Evolutionary conservation across 192 early-diverging fungal genomes (phyloP).

Genomic region (Entomortierella parvispora): DNA sequence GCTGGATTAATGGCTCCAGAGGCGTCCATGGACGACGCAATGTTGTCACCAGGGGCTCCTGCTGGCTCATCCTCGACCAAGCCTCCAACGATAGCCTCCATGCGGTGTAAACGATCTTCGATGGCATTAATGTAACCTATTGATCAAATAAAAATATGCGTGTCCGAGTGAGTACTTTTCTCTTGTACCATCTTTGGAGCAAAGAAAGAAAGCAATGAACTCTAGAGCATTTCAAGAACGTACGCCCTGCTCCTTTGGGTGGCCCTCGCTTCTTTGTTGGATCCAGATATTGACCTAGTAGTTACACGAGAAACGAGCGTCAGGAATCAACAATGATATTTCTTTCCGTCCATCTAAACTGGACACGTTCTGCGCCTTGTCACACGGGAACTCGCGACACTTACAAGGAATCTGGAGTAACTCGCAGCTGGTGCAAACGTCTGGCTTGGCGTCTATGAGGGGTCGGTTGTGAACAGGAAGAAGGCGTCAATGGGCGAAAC

Average conservation of each 20-base stretch:
- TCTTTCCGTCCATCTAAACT: background rate
- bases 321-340: background rate
- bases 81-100: slow-evolving; percentile 70
- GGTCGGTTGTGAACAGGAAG: too few relatives aligned
- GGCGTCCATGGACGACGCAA: background rate
- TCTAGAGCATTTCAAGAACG: background rate
- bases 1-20: too few relatives aligned
- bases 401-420: slow-evolving; percentile 45
- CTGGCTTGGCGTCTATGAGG: slow-evolving; percentile 41
- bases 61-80: slow-evolving; percentile 45
- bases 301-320: background rate
- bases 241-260: slow-evolving; percentile 53
- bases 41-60: slow-evolving; percentile 5
- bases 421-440: slow-evolving; percentile 44
- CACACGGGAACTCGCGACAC: background rate
- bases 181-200: background rate
- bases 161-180: background rate
- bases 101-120: slow-evolving; percentile 74
- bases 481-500: background rate
- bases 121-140: slow-evolving; percentile 84
- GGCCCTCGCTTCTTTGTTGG: slow-evolving; percentile 51
- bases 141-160: slow-evolving; percentile 29
- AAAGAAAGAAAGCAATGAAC: background rate
- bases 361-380: background rate
- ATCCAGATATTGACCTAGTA: slow-evolving; percentile 37